Evolutionary conservation across 805 yeast species (phyloP).

Genomic region (Lachancea mirantina): DNA sequence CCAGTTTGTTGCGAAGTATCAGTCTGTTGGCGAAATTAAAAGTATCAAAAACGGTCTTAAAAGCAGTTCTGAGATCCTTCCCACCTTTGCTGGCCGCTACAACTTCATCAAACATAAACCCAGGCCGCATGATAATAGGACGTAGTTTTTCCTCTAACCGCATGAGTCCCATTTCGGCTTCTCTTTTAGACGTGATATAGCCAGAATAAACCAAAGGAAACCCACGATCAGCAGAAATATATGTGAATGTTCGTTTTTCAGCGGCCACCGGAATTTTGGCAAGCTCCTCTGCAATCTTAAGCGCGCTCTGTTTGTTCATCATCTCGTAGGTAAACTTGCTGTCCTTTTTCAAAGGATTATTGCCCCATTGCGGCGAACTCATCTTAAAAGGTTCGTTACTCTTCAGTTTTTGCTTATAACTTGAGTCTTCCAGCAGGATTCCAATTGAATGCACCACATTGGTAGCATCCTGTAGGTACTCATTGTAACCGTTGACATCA

Average conservation of each 20-base stretch:
- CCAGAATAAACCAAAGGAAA: constrained; percentile 62
- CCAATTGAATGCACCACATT: constrained; percentile 85
- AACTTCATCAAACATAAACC: constrained; percentile 65
- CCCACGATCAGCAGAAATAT: constrained; percentile 73
- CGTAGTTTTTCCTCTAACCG: constrained; percentile 38
- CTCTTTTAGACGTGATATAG: constrained; percentile 69
- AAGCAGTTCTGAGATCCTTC: constrained; percentile 14
- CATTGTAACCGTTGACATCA: constrained; percentile 49
- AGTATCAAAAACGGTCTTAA: constrained; percentile 39
- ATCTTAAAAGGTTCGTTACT: too few relatives aligned
- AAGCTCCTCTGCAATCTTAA: constrained; percentile 52
- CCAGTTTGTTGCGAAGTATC: constrained; percentile 35
- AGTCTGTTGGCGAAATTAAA: constrained; percentile 39
- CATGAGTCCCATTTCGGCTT: constrained; percentile 56
- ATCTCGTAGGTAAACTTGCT: constrained; percentile 45
- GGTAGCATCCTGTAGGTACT: constrained; percentile 40
- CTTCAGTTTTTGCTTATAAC: constrained; percentile 46
- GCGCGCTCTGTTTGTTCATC: constrained; percentile 64
- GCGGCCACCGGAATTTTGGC: constrained; percentile 20
- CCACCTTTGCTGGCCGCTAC: constrained; percentile 34
- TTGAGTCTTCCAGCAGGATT: constrained; percentile 56
- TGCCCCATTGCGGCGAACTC: constrained; percentile 38
- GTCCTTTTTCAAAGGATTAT: constrained; percentile 47
- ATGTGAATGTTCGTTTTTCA: constrained; percentile 44
- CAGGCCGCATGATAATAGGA: constrained; percentile 68